These are phyloP conservation scores for Moesziomyces antarcticus DNA, from an alignment of 1,284 basidiomycete species.

Conservation along the genomic window DNA sequence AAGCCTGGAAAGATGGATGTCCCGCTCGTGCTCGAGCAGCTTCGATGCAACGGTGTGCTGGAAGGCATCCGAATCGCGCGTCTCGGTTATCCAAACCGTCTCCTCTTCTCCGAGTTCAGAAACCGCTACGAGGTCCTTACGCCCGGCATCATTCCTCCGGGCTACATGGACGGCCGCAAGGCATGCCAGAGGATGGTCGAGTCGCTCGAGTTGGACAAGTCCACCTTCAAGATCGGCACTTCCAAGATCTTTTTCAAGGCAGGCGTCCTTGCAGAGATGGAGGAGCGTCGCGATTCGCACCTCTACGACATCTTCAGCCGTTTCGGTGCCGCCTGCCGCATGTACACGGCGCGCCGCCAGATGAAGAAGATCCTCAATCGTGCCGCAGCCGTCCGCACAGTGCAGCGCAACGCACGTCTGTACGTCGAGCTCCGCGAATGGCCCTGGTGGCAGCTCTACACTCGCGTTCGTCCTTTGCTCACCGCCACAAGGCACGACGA, in stretches of 20 bases:
- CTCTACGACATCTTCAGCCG: constrained; percentile 90
- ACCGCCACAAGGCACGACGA: constrained; percentile 93
- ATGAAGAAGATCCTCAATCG: constrained; percentile 96
- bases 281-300: constrained; percentile 87
- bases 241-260: constrained; percentile 99
- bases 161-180: constrained; percentile 97
- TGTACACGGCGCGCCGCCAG: constrained; percentile 86
- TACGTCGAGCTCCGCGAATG: constrained; percentile 86
- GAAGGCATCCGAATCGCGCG: constrained; percentile 99
- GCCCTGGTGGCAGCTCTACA: constrained; percentile 99
- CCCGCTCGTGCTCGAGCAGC: constrained; percentile 93
- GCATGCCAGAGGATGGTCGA: constrained; percentile 93
- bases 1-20: constrained; percentile 91
- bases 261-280: constrained; percentile 95
- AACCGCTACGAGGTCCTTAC: constrained; percentile 96
- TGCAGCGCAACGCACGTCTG: constrained; percentile 91
- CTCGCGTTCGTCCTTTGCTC: constrained; percentile 88
- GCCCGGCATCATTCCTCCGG: constrained; percentile 87
- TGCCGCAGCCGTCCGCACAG: constrained; percentile 87
- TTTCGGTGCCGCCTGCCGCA: constrained; percentile 85
- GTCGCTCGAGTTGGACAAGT: constrained; percentile 85
- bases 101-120: constrained; percentile 96
- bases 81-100: constrained; percentile 94
- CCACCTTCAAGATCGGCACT: constrained; percentile 88
- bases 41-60: constrained; percentile 97